These are phyloP conservation scores for Raffaelea albimanens DNA, from an alignment of 2,329 filamentous ascomycete species.

Conservation along the genomic window DNA sequence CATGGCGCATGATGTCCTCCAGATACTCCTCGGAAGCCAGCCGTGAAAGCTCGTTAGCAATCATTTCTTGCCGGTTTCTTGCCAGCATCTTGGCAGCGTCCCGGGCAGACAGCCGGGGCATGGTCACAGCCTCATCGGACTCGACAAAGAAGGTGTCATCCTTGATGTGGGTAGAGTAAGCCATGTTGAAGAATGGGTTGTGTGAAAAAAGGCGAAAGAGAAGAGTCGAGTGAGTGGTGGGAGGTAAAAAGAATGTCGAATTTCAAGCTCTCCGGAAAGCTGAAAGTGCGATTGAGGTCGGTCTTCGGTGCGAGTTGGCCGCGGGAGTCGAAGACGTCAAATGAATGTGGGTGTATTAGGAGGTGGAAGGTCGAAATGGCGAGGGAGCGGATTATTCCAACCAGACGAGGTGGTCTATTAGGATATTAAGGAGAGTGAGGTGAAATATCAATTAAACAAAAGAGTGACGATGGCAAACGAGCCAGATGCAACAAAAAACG, in stretches of 20 bases:
- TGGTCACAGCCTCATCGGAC: slow-evolving; percentile 39
- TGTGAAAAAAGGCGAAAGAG: slow-evolving; percentile 12
- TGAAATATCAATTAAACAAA: slow-evolving; percentile 37
- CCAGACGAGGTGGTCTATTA: slow-evolving; percentile 36
- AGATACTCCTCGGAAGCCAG: slow-evolving; percentile 83
- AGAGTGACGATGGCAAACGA: slow-evolving; percentile 46
- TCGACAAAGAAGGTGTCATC: slow-evolving; percentile 47
- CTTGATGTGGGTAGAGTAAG: slow-evolving; percentile 18
- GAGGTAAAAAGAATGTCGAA: slow-evolving; percentile 31
- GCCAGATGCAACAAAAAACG: slow-evolving; percentile 30
- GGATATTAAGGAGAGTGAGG: slow-evolving; percentile 48
- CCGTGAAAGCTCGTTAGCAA: slow-evolving; percentile 81
- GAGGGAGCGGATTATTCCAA: slow-evolving; percentile 28
- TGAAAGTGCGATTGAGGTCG: slow-evolving; percentile 10
- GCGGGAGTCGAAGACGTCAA: slow-evolving; percentile 5
- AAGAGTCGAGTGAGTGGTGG: slow-evolving; percentile 9
- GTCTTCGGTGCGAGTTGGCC: slow-evolving; percentile 4
- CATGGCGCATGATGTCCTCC: slow-evolving; percentile 88
- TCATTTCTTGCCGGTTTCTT: slow-evolving; percentile 74
- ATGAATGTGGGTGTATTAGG: slow-evolving; percentile 17
- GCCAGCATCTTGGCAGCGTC: slow-evolving; percentile 72
- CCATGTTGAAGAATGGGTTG: slow-evolving; percentile 19
- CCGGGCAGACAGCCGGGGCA: slow-evolving; percentile 55
- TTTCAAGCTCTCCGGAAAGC: slow-evolving; percentile 39
- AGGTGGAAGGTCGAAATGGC: slow-evolving; percentile 10